Conservation (phyloP, 2,329 filamentous ascomycete genomes). For the Cercospora citrullina region DNA sequence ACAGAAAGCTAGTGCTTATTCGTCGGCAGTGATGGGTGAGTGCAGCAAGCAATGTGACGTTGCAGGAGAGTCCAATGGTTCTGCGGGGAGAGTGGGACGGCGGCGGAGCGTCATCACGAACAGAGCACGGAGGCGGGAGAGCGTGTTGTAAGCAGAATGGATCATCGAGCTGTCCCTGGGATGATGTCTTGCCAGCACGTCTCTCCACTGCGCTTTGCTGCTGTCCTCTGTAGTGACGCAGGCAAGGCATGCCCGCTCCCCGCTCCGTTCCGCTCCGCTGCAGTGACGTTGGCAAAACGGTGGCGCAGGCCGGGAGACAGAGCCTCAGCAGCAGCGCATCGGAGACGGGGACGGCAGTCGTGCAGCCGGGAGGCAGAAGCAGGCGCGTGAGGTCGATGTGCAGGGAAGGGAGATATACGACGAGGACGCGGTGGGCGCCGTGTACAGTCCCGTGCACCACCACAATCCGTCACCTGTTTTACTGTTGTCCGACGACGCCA, state of each 20-base stretch:
- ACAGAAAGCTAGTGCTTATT: neutral
- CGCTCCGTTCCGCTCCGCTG: neutral
- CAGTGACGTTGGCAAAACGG: neutral
- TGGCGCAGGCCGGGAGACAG: neutral
- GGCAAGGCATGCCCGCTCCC: neutral
- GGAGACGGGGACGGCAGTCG: neutral
- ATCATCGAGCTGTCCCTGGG: neutral
- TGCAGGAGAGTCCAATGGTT: neutral
- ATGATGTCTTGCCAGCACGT: neutral
- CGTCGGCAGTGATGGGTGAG: neutral
- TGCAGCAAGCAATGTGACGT: constrained; percentile 4
- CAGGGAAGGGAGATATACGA: neutral
- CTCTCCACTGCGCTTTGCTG: neutral
- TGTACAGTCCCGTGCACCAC: neutral
- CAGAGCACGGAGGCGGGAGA: neutral
- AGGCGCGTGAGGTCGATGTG: neutral
- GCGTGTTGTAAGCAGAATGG: neutral
- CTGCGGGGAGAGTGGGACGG: neutral
- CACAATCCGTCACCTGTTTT: neutral
- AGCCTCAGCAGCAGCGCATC: neutral
- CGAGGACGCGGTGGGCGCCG: neutral
- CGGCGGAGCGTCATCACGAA: neutral
- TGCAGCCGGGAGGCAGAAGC: neutral
- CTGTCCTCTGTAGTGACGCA: neutral
- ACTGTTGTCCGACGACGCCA: neutral